Conservation (phyloP, 2,329 filamentous ascomycete species). For the Calonectria honghensis region DNA sequence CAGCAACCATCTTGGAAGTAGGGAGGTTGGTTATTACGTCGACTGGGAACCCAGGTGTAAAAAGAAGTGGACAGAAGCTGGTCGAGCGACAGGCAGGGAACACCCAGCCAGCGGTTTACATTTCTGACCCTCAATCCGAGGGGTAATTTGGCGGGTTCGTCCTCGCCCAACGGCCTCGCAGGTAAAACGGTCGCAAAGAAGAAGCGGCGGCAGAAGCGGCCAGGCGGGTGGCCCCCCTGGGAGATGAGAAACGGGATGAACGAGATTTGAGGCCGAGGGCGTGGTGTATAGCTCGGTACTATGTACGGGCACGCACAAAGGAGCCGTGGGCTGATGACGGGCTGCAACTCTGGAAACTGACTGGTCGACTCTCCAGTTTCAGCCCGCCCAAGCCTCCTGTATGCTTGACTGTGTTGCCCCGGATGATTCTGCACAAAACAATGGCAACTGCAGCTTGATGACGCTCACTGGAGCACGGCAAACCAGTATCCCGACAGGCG, state of each 20-base stretch:
- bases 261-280: slow-evolving; percentile 17
- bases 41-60: slow-evolving; percentile 34
- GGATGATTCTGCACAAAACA: slow-evolving; percentile 13
- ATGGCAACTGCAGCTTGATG: background rate
- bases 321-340: slow-evolving; percentile 21
- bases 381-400: slow-evolving; percentile 27
- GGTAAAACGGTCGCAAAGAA: slow-evolving; percentile 7
- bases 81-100: slow-evolving; percentile 52
- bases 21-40: slow-evolving; percentile 12
- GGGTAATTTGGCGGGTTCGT: slow-evolving; percentile 27
- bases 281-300: background rate
- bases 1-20: slow-evolving; percentile 15
- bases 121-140: slow-evolving; percentile 20
- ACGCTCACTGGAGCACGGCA: slow-evolving; percentile 6
- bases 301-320: background rate
- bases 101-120: slow-evolving; percentile 43
- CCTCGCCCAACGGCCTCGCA: slow-evolving; percentile 34
- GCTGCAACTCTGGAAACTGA: slow-evolving; percentile 17
- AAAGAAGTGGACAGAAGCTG: slow-evolving; percentile 31
- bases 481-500: slow-evolving; percentile 9
- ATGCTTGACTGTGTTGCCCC: slow-evolving; percentile 1
- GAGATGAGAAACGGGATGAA: slow-evolving; percentile 31
- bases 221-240: background rate
- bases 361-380: slow-evolving; percentile 23
- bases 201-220: slow-evolving; percentile 23